These are phyloP conservation scores for Syzygium aromaticum DNA, from an alignment of 345 rosid genomes.

Conservation along the genomic window DNA sequence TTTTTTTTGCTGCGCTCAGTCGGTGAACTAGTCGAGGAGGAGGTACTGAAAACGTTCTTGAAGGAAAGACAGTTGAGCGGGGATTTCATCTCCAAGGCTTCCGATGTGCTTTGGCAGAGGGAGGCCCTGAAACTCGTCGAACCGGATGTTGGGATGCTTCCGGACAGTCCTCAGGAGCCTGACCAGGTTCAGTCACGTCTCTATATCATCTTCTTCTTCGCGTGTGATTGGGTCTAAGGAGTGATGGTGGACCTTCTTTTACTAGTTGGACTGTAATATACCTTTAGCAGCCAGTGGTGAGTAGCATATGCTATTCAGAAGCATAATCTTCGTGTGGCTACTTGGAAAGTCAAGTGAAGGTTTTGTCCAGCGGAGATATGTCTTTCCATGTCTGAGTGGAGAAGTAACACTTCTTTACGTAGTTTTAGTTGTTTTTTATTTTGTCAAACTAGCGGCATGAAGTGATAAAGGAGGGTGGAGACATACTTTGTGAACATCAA, in stretches of 20 bases:
- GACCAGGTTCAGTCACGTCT: conserved; percentile 16
- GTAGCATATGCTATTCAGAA: neutral
- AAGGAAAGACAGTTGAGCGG: conserved; percentile 74
- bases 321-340: neutral
- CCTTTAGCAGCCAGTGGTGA: neutral
- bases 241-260: neutral
- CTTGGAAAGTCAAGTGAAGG: neutral
- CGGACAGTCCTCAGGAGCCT: conserved; percentile 8
- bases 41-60: conserved; percentile 60
- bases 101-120: conserved; percentile 61
- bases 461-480: neutral
- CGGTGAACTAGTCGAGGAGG: conserved; percentile 54
- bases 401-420: fast-evolving
- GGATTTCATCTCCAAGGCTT: conserved; percentile 71
- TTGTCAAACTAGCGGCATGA: neutral
- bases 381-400: neutral
- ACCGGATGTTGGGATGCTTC: conserved; percentile 8
- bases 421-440: neutral
- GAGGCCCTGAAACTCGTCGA: conserved; percentile 33
- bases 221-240: neutral
- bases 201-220: neutral
- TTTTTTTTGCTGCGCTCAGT: conserved; percentile 13
- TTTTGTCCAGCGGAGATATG: neutral
- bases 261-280: neutral
- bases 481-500: neutral